Percentiles rank a stretch among this genome's conserved stretches.
Evolutionary conservation across 805 yeast genomes (phyloP).

Genomic region (Ogataea ramenticola): DNA sequence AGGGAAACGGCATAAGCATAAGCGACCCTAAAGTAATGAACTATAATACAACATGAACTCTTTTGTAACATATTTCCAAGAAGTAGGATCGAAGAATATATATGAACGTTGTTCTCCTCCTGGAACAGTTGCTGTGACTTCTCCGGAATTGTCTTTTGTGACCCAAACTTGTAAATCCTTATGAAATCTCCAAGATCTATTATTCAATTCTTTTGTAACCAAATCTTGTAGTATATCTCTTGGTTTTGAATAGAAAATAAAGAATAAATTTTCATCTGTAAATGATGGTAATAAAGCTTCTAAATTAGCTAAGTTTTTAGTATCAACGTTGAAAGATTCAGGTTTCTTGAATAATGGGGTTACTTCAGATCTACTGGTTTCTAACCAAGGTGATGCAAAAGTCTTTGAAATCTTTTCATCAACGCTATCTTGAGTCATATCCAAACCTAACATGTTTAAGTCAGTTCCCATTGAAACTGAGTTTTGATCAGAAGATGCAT

Average conservation of each 20-base stretch:
- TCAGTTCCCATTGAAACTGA: slow-evolving; percentile 73
- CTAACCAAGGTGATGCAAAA: slow-evolving; percentile 92
- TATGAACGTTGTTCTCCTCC: slow-evolving; percentile 87
- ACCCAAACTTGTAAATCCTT: slow-evolving; percentile 94
- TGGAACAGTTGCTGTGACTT: slow-evolving; percentile 78
- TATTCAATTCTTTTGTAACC: slow-evolving; percentile 84
- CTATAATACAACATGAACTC: slow-evolving; percentile 49
- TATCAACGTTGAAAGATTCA: slow-evolving; percentile 32
- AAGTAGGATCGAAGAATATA: slow-evolving; percentile 89
- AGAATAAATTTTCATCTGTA: slow-evolving; percentile 88
- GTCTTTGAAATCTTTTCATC: slow-evolving; percentile 44
- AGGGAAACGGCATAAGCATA: too few relatives aligned
- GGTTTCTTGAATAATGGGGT: slow-evolving; percentile 78
- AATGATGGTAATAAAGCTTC: slow-evolving; percentile 47
- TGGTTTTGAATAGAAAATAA: slow-evolving; percentile 89
- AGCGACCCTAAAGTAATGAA: slow-evolving; percentile 21
- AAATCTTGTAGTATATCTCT: slow-evolving; percentile 89
- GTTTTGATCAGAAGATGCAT: slow-evolving; percentile 57
- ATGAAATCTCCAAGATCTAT: slow-evolving; percentile 95
- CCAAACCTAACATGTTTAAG: slow-evolving; percentile 57
- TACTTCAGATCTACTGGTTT: slow-evolving; percentile 82
- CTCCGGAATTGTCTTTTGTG: slow-evolving; percentile 85
- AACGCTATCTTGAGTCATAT: slow-evolving; percentile 37
- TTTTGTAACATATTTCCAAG: slow-evolving; percentile 89
- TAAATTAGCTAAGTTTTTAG: slow-evolving; percentile 17